Evolutionary conservation across 2,329 filamentous ascomycete genomes (phyloP), one percentile per base, ranked within the genome.

Genomic region (Phyllachora maydis): DNA sequence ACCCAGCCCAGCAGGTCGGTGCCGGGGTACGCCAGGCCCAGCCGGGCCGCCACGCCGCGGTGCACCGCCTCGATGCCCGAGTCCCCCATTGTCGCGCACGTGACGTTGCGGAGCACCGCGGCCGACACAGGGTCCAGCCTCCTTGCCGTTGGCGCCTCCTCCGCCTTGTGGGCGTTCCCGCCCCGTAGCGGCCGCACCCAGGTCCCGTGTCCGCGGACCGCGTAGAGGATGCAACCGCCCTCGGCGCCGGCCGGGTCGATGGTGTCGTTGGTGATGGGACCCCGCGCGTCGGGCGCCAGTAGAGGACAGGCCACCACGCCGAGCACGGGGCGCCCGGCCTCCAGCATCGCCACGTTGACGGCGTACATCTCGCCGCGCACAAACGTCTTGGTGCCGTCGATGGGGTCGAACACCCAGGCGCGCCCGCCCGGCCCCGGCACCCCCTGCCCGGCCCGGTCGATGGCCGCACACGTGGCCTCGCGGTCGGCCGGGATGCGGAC

Each of bases 351-450:
- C 11, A 64, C 47, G 28, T 67, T 67, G 39, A 66, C 58, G 26
- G 59, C 63, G 32, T 66, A 68, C 22, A 63, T 51, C 32, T 63
- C 45, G 5, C 56, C 53, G 8, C 46, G 42, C 6, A 68, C 45
- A 25, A 62, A 68, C 1, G 59, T 64, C 41, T 59, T 56, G 3
- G 63, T 68, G 6, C 63, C 63, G 31, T 68, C 63, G 15, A 68
- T 66, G 1, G 63, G 63, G 33, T 68, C 63, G 33, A 68, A 65
- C 0, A 68, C 50, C 62, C 63, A 68, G 6, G 54, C 52, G 9
- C 60, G 6, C 51, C 53, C 2, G 37, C 23, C 25, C 4, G 35
- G 32, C 5, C 36, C 42, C 4, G 49, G 54, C 10, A 37, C 38
- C 13, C 49, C 49, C 11, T 43, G 32, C 15, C 56, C 52, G 28